Base-by-base conservation (phyloP, 768 basidiomycete species). In the Mycena rosella region DNA sequence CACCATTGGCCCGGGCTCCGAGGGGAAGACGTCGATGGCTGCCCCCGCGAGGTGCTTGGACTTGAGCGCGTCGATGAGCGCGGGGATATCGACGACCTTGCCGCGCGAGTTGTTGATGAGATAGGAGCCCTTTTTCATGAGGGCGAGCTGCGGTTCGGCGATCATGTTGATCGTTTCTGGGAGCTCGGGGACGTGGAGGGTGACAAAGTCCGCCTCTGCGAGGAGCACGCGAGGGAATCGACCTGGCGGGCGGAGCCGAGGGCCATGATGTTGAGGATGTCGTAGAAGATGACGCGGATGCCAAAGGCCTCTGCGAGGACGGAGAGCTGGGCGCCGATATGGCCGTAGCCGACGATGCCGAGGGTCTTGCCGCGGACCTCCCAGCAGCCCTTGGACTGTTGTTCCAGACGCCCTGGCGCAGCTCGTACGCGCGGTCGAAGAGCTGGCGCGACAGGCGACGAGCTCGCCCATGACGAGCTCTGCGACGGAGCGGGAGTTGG, bases 71-170 rank as follows among this genome's bases (percentile, higher is more conserved):
- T 85, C 83, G 71, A 96, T 86, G 69, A 99, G 86, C 2, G 95
- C 96, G 27, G 95, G 94, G 72, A 99, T 94, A 78, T 99, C 96
- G 70, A 99, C 94, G 53, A 99, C 96, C 71, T 86, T 90, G 55
- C 98, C 98, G 67, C 98, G 94, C 7, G 98, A 94, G 78, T 99
- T 99, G 85, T 99, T 99, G 80, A 99, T 93, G 70, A 99, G 88
- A 82, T 98, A 99, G 0, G 97, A 79, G 47, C 97, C 96, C 75
- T 89, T 85, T 83, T 98, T 99, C 97, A 99, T 99, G 78, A 89
- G 84, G n/a, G 86, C 82, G 36, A 99, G 85, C 78, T 99, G 86
- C 42, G 83, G 80, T 45, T 81, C 81, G 13, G 90, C 89, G 76
- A 99, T 98, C 91, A 99, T 91, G 77, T 97, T 93, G 79, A 88